phyloP scores from a whole-genome alignment of 2,329 filamentous ascomycete species.

The Xylariaceae sp. region DNA sequence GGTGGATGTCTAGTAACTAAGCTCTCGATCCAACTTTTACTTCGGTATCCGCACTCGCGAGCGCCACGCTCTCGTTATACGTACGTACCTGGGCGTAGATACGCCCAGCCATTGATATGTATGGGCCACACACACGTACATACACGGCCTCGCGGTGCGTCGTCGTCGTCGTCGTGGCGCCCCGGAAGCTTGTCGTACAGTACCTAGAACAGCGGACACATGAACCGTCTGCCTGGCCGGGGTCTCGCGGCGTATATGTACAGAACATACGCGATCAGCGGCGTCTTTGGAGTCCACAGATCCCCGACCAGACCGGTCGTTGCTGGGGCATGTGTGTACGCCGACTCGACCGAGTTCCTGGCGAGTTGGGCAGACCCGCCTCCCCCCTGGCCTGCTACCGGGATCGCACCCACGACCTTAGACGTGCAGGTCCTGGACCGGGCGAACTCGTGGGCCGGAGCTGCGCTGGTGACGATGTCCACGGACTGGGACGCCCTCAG shows the following conservation, averaged over 20 bases:
- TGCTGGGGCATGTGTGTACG: constrained; percentile 24
- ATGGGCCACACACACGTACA: too few relatives aligned
- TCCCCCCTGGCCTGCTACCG: constrained; percentile 12
- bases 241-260: too few relatives aligned
- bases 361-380: constrained; percentile 15
- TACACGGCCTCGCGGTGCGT: constrained; percentile 28
- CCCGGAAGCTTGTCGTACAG: constrained; percentile 23
- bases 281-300: constrained; percentile 24
- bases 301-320: constrained; percentile 21
- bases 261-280: constrained; percentile 29
- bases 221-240: constrained; percentile 21
- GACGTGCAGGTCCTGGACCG: constrained; percentile 24
- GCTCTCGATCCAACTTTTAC: too few relatives aligned
- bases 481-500: constrained; percentile 21
- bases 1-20: too few relatives aligned
- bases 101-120: constrained; percentile 24
- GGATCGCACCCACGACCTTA: constrained; percentile 18
- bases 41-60: constrained; percentile 28
- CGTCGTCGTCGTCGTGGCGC: constrained; percentile 30
- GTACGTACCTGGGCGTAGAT: too few relatives aligned
- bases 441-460: constrained; percentile 21
- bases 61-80: constrained; percentile 24
- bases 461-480: constrained; percentile 16
- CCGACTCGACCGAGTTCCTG: constrained; percentile 14
- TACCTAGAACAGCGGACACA: constrained; percentile 31